These are phyloP conservation scores for Fusarium redolens DNA, from an alignment of 2,329 filamentous ascomycete species.

Conservation along the genomic window DNA sequence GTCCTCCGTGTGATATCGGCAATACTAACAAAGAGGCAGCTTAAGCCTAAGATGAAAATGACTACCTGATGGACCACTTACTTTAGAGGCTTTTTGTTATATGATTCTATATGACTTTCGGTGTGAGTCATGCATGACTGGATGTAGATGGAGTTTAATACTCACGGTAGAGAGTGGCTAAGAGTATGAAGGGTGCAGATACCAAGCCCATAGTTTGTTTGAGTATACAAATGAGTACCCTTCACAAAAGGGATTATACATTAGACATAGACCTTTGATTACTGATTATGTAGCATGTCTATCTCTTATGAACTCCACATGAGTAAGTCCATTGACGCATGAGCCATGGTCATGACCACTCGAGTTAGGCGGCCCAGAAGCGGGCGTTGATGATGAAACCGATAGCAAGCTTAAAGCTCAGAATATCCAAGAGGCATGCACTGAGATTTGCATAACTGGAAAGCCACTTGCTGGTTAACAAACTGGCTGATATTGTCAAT, in stretches of 20 bases:
- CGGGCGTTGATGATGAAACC: neutral
- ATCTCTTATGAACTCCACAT: neutral
- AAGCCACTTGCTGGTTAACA: no score
- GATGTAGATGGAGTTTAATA: neutral
- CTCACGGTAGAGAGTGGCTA: neutral
- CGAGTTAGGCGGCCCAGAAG: neutral
- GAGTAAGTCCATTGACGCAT: neutral
- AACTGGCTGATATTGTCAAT: fast-evolving
- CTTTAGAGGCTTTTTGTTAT: neutral
- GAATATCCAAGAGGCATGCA: neutral
- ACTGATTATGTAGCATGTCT: neutral
- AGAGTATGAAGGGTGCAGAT: neutral
- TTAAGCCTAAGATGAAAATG: neutral
- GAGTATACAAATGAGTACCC: neutral
- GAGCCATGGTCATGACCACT: neutral
- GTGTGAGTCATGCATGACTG: neutral
- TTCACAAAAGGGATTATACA: neutral
- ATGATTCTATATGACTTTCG: neutral
- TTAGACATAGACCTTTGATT: neutral
- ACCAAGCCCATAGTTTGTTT: neutral
- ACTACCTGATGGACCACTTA: neutral
- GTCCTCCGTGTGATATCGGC: neutral
- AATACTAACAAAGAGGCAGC: neutral
- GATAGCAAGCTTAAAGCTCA: neutral
- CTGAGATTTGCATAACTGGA: neutral